Percentiles rank a stretch among this genome's conserved stretches.
Conservation (phyloP, 768 basidiomycete species). For the Tylopilus felleus region DNA sequence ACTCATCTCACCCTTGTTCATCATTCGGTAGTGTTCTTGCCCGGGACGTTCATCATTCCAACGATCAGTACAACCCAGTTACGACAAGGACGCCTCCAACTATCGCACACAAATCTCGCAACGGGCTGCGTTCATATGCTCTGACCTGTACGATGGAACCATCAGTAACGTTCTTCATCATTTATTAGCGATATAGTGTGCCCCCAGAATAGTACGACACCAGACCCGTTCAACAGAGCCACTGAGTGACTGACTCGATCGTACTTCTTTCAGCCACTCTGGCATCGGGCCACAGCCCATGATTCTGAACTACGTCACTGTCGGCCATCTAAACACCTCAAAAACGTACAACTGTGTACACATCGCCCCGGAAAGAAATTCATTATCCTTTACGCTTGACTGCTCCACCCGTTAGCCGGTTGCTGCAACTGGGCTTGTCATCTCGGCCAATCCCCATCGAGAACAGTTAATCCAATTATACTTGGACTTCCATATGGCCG, state of each 20-base stretch:
- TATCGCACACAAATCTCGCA: not conserved
- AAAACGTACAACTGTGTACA: conserved; percentile 1
- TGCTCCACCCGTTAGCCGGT: not conserved
- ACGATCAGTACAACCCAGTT: conserved; percentile 3
- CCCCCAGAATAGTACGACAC: conserved; percentile 2
- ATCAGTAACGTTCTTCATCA: not conserved
- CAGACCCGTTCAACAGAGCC: conserved; percentile 9
- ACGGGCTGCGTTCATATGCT: not conserved
- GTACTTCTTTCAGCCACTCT: conserved; percentile 2
- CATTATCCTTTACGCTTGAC: not conserved
- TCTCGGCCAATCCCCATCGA: not conserved
- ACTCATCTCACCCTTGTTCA: conserved; percentile 9
- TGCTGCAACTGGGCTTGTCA: not conserved
- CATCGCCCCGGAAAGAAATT: not conserved
- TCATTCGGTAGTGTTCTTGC: conserved; percentile 2
- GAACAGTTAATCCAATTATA: not conserved
- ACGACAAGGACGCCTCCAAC: conserved; percentile 13
- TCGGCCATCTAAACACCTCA: not conserved
- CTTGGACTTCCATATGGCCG: conserved; percentile 19
- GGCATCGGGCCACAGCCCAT: not conserved
- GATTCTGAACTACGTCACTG: not conserved
- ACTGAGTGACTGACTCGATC: conserved; percentile 17
- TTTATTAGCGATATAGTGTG: conserved; percentile 22
- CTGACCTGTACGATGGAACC: not conserved
- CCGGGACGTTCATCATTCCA: not conserved